phyloP scores from a whole-genome alignment of 805 yeast genomes.

The Pichia cabralensis region DNA sequence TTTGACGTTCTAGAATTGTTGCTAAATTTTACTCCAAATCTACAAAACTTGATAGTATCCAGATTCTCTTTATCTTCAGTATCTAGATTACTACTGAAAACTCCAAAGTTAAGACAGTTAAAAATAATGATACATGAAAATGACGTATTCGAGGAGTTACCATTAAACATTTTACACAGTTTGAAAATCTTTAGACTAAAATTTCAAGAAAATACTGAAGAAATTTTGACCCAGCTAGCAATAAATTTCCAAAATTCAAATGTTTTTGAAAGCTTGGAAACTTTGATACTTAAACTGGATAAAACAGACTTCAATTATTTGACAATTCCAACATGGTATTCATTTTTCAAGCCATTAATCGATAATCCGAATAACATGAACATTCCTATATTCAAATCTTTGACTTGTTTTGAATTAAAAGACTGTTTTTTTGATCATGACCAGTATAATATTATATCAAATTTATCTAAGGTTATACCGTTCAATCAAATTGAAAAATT shows the following conservation, averaged over 20 bases:
- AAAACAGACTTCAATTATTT: slow-evolving; percentile 19
- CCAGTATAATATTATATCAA: slow-evolving; percentile 17
- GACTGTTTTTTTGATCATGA: slow-evolving; percentile 18
- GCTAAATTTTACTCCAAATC: slow-evolving; percentile 11
- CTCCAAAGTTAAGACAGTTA: slow-evolving; percentile 5
- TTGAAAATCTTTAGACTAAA: slow-evolving; percentile 12
- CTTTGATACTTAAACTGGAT: slow-evolving; percentile 13
- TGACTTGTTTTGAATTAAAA: slow-evolving; percentile 13
- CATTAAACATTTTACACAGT: slow-evolving; percentile 4
- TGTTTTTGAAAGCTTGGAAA: slow-evolving; percentile 7
- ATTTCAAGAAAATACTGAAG: slow-evolving; percentile 17
- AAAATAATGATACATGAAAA: slow-evolving; percentile 10
- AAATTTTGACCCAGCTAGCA: slow-evolving; percentile 9
- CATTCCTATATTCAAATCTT: slow-evolving; percentile 5
- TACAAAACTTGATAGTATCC: slow-evolving; percentile 10
- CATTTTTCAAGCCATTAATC: slow-evolving; percentile 16
- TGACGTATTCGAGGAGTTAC: slow-evolving; percentile 3
- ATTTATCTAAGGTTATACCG: slow-evolving; percentile 29
- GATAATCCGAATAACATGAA: not conserved
- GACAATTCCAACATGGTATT: slow-evolving; percentile 18
- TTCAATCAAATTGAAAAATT: slow-evolving; percentile 17
- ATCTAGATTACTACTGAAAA: not conserved
- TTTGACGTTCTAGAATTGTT: slow-evolving; percentile 14
- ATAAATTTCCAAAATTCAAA: slow-evolving; percentile 1
- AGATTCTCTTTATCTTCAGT: slow-evolving; percentile 5